Base-by-base conservation (phyloP, 768 basidiomycete species). In the Clavulina sp. region DNA sequence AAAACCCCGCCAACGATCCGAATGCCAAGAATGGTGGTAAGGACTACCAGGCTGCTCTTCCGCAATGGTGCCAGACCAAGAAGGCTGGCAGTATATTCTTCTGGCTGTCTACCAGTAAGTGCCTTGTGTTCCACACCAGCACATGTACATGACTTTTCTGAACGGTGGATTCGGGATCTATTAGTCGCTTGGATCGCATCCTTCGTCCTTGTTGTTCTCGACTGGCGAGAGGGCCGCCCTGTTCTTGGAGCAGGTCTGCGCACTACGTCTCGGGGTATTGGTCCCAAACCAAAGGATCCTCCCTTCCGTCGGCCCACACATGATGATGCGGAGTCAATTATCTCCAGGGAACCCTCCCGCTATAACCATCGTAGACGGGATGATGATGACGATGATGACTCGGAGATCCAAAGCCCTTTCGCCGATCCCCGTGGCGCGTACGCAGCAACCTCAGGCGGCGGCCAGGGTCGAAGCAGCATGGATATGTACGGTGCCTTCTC, bases 401-500 rank as follows among this genome's bases (percentile, higher is more conserved):
- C 74, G 32, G 75, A 76, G 44, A 64, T 68, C 4, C 52, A 48
- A 34, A 48, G 52, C 23, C 57, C 72, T 65, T 3, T 72, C 66
- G 38, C 58, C 63, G 23, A 65, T 66, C 51, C 63, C 48, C 43
- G 43, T 38, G 19, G 57, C 52, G 43, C 56, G 51, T 54, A 60
- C 29, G 58, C 62, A 30, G 62, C 60, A 48, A 49, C 57, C 23
- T 57, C 52, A 64, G 51, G 48, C 19, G 41, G 48, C 24, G 23
- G 47, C 6, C 9, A 9, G 9, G 13, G 13, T 16, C 72, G 83
- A 34, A 78, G 75, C 5, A 86, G 82, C 57, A 76, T 91, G 66
- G 89, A 92, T 58, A 77, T 78, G 16, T 91, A 92, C 59, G 89
- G 88, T 44, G 88, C 87, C 24, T 93, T 91, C 66, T 82, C 80